phyloP scores from a whole-genome alignment of 83 land plant species.

The Diphasiastrum complanatum region DNA sequence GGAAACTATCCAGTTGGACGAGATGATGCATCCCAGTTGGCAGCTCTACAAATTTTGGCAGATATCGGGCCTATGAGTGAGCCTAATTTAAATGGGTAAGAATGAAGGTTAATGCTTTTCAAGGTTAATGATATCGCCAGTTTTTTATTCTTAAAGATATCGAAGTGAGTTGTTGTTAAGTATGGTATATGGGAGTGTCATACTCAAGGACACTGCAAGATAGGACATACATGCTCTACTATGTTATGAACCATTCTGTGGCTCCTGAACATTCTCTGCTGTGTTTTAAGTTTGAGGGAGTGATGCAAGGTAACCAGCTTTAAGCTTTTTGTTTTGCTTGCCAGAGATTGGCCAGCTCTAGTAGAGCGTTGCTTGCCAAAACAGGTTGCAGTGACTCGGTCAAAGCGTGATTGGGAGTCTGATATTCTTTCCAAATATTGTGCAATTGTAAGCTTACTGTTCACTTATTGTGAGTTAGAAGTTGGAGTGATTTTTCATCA shows the following conservation, averaged over 20 bases:
- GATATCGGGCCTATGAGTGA: constrained; percentile 68
- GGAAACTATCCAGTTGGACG: constrained; percentile 99
- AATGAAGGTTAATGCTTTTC: background rate
- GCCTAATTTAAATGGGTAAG: constrained; percentile 72
- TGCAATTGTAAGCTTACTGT: constrained; percentile 74
- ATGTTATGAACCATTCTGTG: no score
- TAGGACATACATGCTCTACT: no score
- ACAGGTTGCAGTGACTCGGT: constrained; percentile 79
- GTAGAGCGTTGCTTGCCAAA: constrained; percentile 80
- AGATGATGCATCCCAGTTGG: constrained; percentile 94
- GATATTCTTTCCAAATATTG: constrained; percentile 75
- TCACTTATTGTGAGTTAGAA: no score
- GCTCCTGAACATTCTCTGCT: no score
- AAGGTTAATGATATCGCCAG: background rate
- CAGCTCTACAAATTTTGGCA: constrained; percentile 83
- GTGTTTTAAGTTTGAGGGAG: background rate
- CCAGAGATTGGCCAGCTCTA: constrained; percentile 80
- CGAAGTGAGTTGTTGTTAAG: no score
- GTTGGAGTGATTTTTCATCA: no score
- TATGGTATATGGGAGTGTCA: no score
- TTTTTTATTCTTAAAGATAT: no score
- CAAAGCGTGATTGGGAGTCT: constrained; percentile 84
- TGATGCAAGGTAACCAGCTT: constrained; percentile 2
- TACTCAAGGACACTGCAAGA: no score
- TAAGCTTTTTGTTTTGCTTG: background rate